Base-by-base conservation (phyloP, 495 filamentous ascomycete species). In the Hypoxylon trugodes region DNA sequence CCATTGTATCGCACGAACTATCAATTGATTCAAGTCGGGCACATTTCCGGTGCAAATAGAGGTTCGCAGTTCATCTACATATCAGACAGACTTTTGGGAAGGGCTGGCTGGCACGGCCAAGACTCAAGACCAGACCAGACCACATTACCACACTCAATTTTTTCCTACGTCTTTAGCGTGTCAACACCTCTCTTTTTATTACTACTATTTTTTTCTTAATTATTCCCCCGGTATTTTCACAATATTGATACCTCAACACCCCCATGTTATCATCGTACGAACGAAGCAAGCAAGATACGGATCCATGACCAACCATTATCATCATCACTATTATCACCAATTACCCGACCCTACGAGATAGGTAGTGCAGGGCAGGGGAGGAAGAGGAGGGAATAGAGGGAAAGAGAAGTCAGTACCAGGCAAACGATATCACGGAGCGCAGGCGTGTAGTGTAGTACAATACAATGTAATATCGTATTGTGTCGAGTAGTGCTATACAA, bases 231-330 rank as follows among this genome's bases (percentile, higher is more conserved):
- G 19, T 26, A 55, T 35, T 33, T 51, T 45, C 33, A 25, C 41
- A 37, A 25, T 21, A 57, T 67, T 41, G 58, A 67, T 67, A 67
- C 64, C 58, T 57, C 22, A 45, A 46, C 45, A n/a, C n/a, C n/a
- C n/a, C n/a, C n/a, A n/a, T n/a, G n/a, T n/a, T n/a, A n/a, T n/a
- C n/a, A n/a, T 33, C 28, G 32, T 37, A 61, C 36, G 61, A 59
- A 66, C 57, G 64, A 62, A 62, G 47, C 38, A 48, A 59, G 53
- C 38, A 48, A 59, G 53, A 61, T 33, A 62, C 33, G 64, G 58
- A 59, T 59, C 26, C 37, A 56, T 13, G 46, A 62, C 50, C 46
- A 67, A 26, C 37, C n/a, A n/a, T n/a, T n/a, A n/a, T n/a, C n/a
- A n/a, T n/a, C n/a, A n/a, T n/a, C n/a, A n/a, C n/a, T n/a, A n/a